These are phyloP conservation scores for Scheffersomyces illinoinensis DNA, from an alignment of 1,139 yeast species.

Conservation along the genomic window DNA sequence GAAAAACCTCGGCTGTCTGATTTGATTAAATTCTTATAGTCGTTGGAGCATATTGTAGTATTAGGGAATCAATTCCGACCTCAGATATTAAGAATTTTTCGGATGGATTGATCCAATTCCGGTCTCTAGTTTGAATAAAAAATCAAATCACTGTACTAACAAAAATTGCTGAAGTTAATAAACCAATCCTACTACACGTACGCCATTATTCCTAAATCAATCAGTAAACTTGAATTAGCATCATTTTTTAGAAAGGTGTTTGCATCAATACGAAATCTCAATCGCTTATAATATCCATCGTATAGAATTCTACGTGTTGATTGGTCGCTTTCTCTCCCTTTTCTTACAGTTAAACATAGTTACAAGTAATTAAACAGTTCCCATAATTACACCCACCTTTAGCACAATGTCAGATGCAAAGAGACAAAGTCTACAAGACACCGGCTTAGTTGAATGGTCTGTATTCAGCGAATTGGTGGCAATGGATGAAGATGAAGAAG, in stretches of 20 bases:
- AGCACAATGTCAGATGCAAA: slow-evolving; percentile 35
- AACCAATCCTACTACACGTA: not conserved
- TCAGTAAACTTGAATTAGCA: not conserved
- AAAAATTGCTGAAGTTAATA: not conserved
- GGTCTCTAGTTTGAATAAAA: too few species aligned
- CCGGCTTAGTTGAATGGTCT: slow-evolving; percentile 82
- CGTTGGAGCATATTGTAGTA: too few species aligned
- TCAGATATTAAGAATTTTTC: too few species aligned
- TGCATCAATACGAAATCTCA: not conserved
- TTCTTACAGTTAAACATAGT: not conserved
- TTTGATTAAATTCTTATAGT: too few species aligned
- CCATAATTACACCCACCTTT: not conserved
- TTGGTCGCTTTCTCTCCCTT: not conserved
- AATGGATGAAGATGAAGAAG: slow-evolving; percentile 94
- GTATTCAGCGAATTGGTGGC: slow-evolving; percentile 85
- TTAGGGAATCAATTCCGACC: too few species aligned
- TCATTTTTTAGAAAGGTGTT: not conserved
- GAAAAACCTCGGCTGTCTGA: too few species aligned
- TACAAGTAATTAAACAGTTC: not conserved
- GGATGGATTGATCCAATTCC: too few species aligned
- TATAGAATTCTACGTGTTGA: not conserved
- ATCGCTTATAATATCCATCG: not conserved
- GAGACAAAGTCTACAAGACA: slow-evolving; percentile 39
- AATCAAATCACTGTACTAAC: not conserved
- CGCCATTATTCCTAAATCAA: not conserved